Evolutionary conservation across 202 grass and related monocot species (phyloP), one percentile per base, ranked within the genome.

Genomic region (Carex arenaria): DNA sequence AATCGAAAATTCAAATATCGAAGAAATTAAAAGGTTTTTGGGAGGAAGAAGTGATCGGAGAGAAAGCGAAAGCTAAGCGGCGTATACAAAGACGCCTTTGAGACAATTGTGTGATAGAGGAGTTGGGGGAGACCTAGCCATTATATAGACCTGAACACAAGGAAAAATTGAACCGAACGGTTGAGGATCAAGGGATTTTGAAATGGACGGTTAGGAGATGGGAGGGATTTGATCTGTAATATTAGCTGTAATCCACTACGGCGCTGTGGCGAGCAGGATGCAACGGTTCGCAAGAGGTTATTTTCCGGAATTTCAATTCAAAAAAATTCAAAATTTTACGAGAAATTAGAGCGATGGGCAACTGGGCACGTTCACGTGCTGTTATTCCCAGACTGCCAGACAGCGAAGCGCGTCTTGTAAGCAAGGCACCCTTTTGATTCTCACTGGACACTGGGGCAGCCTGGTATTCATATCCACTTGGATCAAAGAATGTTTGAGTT

Each of bases 1-100:
- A 13, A 13, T 22, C 10, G 61, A 49, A 47, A 82, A 9, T 31
- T 18, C 0, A 10, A 3, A 56, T 60, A 18, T 72, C 38, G 20
- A 36, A 78, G 23, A 49, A 49, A 49, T 11, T 30, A 61, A 59
- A 15, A 20, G 45, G 47, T 5, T 84, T 57, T 57, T 15, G 28
- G 71, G 66, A 9, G 23, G 22, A 12, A 70, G 22, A 12, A 70
- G 85, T 86, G 88, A 84, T 82, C 62, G 54, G 83, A 72, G 88
- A 90, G 82, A 74, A 61, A 77, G 38, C 38, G 76, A 81, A 84
- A 82, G 78, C 70, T 80, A 87, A 85, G 59, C 83, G 91, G 91
- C 91, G 91, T 90, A 79, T 87, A 88, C 91, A 89, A 93, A 88
- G 91, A 90, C 91, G 91, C 91, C 91, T 79, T 30, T 45, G 38